Base-by-base conservation (phyloP, 2,329 filamentous ascomycete genomes). In the Aspergillus arachidicola region DNA sequence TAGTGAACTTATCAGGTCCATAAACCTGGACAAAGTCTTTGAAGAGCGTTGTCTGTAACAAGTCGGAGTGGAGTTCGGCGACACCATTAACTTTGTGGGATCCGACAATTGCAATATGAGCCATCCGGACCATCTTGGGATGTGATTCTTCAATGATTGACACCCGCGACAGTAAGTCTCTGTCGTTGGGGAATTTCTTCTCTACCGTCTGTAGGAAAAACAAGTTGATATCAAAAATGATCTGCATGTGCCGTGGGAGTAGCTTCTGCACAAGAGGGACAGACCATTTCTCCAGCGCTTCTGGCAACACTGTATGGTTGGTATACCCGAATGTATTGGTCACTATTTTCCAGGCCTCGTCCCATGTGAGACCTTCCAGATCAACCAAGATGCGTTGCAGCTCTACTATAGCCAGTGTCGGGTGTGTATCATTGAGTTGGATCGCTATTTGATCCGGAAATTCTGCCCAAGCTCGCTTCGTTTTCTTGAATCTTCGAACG, bases 31-130 rank as follows among this genome's bases (percentile, higher is more conserved):
- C 94, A 79, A 99, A 99, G 78, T 99, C 95, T 79, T 95, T 97
- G 88, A 99, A 98, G 71, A 99, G 96, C n/a, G 95, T 99, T 0
- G 94, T 96, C 84, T 95, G 95, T 84, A 99, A 97, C 63, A 99
- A 85, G 76, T 99, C 95, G 0, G 95, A 99, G 81, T 99, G 95
- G 68, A 99, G 83, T 81, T 99, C 95, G 38, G 95, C 95, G 41
- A 99, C 95, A 77, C 95, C 95, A 71, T 99, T 99, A 83, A 99
- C 94, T 84, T 98, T 99, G 87, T 98, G 95, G 41, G 95, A 98
- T 55, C 95, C 95, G 72, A 99, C 93, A 75, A 98, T 91, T 66
- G 95, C 95, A 58, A 99, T 83, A 79, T 87, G 95, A 2, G 95
- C 95, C 95, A 99, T 99, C 76, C 94, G 91, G 65, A 99, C 90